Percentiles rank a stretch among this genome's conserved stretches.
Evolutionary conservation across 1,284 basidiomycete species (phyloP).

Genomic region (Boletus sp.): DNA sequence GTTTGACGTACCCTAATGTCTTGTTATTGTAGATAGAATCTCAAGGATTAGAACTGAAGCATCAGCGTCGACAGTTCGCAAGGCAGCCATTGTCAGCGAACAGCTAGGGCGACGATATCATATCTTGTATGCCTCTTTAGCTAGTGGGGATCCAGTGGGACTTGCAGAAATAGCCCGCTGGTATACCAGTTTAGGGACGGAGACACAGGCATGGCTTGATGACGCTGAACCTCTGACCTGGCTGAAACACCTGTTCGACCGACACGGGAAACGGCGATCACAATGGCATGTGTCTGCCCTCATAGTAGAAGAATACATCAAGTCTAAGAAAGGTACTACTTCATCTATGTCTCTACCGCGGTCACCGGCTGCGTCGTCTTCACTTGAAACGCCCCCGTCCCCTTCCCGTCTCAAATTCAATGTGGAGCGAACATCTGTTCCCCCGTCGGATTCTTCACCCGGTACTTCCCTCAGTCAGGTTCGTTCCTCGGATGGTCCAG

Average conservation of each 20-base stretch:
- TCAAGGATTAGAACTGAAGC: constrained; percentile 53
- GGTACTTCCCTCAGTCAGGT: constrained; percentile 47
- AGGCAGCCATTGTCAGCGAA: constrained; percentile 66
- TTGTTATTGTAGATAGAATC: constrained; percentile 55
- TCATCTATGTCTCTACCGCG: constrained; percentile 40
- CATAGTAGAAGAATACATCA: constrained; percentile 63
- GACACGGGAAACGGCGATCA: constrained; percentile 44
- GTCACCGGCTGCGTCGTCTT: constrained; percentile 37
- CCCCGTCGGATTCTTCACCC: constrained; percentile 43
- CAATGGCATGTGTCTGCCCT: constrained; percentile 69
- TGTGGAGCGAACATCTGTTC: constrained; percentile 24
- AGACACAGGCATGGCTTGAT: constrained; percentile 53
- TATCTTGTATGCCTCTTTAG: constrained; percentile 48
- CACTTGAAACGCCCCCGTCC: constrained; percentile 43
- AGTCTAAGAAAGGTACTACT: constrained; percentile 51
- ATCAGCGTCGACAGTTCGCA: constrained; percentile 57
- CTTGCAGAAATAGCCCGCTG: constrained; percentile 58
- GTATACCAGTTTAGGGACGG: constrained; percentile 53
- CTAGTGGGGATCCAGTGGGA: constrained; percentile 45
- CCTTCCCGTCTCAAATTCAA: constrained; percentile 20
- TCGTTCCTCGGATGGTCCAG: constrained; percentile 49
- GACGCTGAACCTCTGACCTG: constrained; percentile 69
- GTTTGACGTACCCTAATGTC: constrained; percentile 2
- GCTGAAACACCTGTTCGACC: constrained; percentile 65
- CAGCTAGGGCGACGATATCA: constrained; percentile 68